phyloP scores from a whole-genome alignment of 352 stramenopile species.

The Phytophthora constricta region DNA sequence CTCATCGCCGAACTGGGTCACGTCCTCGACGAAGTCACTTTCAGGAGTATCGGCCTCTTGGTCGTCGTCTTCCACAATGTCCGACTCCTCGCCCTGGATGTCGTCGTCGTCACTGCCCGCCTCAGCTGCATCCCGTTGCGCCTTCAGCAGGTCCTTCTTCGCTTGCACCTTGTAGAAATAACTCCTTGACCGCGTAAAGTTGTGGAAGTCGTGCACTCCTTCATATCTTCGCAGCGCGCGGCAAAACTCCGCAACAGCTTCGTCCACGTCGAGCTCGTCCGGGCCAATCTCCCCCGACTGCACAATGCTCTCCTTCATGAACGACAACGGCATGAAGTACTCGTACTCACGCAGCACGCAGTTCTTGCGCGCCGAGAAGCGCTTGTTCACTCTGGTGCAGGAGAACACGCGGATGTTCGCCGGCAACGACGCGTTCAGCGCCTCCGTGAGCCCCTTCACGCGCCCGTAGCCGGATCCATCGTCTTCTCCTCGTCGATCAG shows the following conservation, averaged over 20 bases:
- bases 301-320: slow-evolving; percentile 60
- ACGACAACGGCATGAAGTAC: slow-evolving; percentile 90
- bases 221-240: slow-evolving; percentile 69
- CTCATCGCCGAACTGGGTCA: slow-evolving; percentile 52
- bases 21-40: slow-evolving; percentile 26
- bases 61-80: slow-evolving; percentile 16
- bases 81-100: slow-evolving; percentile 3
- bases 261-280: slow-evolving; percentile 44
- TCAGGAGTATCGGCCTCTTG: slow-evolving; percentile 22
- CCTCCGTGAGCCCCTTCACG: slow-evolving; percentile 61
- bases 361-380: slow-evolving; percentile 88
- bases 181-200: slow-evolving; percentile 87
- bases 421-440: slow-evolving; percentile 83
- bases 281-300: slow-evolving; percentile 4
- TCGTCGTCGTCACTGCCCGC: slow-evolving; percentile 19
- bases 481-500: slow-evolving; percentile 79
- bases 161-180: slow-evolving; percentile 81
- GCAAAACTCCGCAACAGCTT: slow-evolving; percentile 56
- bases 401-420: slow-evolving; percentile 89
- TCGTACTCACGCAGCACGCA: slow-evolving; percentile 91
- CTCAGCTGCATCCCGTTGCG: slow-evolving; percentile 19
- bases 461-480: slow-evolving; percentile 66
- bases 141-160: slow-evolving; percentile 36
- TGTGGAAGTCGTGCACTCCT: slow-evolving; percentile 92
- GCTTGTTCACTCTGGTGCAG: slow-evolving; percentile 88